Base-by-base conservation (phyloP, 2,329 filamentous ascomycete species). In the Pyricularia grisea region DNA sequence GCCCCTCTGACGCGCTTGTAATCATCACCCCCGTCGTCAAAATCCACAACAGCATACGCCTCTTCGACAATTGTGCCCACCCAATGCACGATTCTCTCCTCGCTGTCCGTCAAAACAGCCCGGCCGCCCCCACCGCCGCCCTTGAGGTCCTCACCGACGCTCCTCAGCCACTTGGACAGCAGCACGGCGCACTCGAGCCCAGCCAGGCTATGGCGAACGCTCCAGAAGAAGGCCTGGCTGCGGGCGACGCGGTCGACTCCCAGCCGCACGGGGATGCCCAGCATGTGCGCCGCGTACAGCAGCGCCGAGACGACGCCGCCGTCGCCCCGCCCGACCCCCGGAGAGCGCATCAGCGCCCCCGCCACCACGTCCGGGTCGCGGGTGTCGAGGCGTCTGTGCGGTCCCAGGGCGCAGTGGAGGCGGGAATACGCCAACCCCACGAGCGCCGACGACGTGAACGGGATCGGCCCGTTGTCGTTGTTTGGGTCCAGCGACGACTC, bases 141-240 rank as follows among this genome's bases (percentile, higher is more conserved):
- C 60, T 25, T 63, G 3, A 63, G 65, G 2, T 36, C 33, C 6
- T 50, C 17, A 4, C 28, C 69, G 42, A 73, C 63, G 2, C 71
- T 55, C 27, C 71, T 73, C 1, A 80, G 75, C 82, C 82, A 84
- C 69, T 81, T 79, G 77, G 85, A 86, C 23, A 89, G 79, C 50
- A 89, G 65, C 76, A 83, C 73, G 0, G 84, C 83, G 69, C 84
- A 86, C 72, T 85, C 83, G 20, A 86, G 74, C 70, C 81, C 84
- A 74, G 82, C 85, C 6, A 86, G 76, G 0, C 83, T 83, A 72
- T 86, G 84, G 71, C 85, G 83, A 31, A 86, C 82, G 55, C 81
- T 83, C 84, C 84, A 86, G 73, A 84, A 83, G 68, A 84, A 82
- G 1, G 83, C 84, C 73, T 85, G 83, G 1, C 81, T 84, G 65